phyloP scores from a whole-genome alignment of 441 rosid species.

The Francoa sonchifolia region DNA sequence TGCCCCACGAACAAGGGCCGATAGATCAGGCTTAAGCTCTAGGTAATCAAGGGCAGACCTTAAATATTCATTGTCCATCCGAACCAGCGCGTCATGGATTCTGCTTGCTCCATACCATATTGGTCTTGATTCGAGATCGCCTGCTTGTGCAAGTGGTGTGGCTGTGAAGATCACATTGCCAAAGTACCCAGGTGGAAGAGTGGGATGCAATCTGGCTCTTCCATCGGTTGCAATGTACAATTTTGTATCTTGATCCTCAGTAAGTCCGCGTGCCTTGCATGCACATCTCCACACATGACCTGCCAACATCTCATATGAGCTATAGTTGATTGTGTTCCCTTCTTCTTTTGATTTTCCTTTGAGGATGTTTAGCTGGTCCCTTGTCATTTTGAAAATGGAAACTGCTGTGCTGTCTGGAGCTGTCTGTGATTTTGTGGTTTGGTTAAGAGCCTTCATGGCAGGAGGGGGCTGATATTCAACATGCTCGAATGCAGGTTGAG shows the following conservation, averaged over 20 bases:
- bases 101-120: constrained; percentile 80
- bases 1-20: constrained; percentile 80
- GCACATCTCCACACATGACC: constrained; percentile 85
- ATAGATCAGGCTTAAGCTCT: constrained; percentile 79
- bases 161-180: constrained; percentile 89
- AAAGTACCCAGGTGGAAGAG: constrained; percentile 76
- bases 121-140: constrained; percentile 60
- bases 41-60: constrained; percentile 94
- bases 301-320: constrained; percentile 85
- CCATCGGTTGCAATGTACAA: constrained; percentile 88
- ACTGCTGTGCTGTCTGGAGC: constrained; percentile 38
- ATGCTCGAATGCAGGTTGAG: constrained; percentile 59
- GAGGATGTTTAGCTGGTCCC: constrained; percentile 55
- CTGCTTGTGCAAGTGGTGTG: constrained; percentile 69
- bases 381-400: constrained; percentile 61
- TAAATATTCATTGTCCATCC: constrained; percentile 71
- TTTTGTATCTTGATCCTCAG: constrained; percentile 60
- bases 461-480: constrained; percentile 75
- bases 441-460: constrained; percentile 29
- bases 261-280: constrained; percentile 68
- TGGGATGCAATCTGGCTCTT: constrained; percentile 63
- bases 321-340: constrained; percentile 58
- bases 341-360: constrained; percentile 71
- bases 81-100: constrained; percentile 61
- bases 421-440: too few species aligned